These are phyloP conservation scores for Rutstroemia sydowiana DNA, from an alignment of 2,329 filamentous ascomycete species.

Conservation along the genomic window DNA sequence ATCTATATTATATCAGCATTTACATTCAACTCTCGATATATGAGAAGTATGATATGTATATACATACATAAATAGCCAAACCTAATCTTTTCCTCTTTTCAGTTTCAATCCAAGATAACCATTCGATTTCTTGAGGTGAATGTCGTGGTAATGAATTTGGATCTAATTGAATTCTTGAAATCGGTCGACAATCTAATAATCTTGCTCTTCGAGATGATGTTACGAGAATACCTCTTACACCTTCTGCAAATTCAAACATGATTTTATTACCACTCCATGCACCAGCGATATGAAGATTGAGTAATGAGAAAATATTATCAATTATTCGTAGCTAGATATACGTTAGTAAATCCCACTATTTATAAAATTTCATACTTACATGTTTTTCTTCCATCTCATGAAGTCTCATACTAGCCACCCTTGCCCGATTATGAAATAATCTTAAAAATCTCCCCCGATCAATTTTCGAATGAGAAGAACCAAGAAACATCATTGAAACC, in stretches of 20 bases:
- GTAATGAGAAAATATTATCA: constrained; percentile 26
- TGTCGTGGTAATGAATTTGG: constrained; percentile 13
- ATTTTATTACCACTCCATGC: constrained; percentile 27
- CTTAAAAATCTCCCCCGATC: constrained; percentile 25
- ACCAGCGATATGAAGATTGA: constrained; percentile 24
- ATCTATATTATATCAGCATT: too few relatives aligned
- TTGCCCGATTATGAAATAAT: constrained; percentile 24
- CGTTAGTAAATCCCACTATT: constrained; percentile 9
- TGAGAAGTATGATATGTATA: too few relatives aligned
- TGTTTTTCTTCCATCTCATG: constrained; percentile 23
- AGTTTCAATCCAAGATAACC: constrained; percentile 26
- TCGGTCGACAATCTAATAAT: constrained; percentile 24
- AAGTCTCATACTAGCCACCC: constrained; percentile 17
- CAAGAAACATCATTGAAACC: constrained; percentile 27
- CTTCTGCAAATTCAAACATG: constrained; percentile 27
- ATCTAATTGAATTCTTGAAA: constrained; percentile 15
- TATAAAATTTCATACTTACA: constrained; percentile 12
- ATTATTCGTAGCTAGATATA: constrained; percentile 17
- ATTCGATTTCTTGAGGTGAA: constrained; percentile 17
- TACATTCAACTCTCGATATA: too few relatives aligned
- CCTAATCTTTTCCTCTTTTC: constrained; percentile 27
- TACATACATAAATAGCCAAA: constrained; percentile 26
- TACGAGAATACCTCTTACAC: constrained; percentile 22
- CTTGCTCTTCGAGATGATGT: constrained; percentile 22
- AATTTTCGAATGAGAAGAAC: constrained; percentile 23